Evolutionary conservation across 495 filamentous ascomycete genomes (phyloP), one percentile per base, ranked within the genome.

Genomic region (Penicillium maclennaniae): DNA sequence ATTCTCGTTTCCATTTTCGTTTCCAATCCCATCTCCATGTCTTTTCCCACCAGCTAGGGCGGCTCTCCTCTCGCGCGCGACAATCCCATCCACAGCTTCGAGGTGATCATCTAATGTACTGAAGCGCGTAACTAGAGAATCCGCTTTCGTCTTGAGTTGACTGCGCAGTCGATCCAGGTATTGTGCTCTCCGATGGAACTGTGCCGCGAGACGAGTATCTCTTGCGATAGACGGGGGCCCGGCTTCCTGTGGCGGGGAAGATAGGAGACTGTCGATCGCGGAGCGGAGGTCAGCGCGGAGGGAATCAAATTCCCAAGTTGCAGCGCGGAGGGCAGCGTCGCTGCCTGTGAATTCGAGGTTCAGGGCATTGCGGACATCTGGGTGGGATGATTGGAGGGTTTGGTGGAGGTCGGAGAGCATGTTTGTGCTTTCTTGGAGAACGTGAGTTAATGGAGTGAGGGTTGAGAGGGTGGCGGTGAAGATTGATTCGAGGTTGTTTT

Each of bases 331-430:
- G 14, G 73, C 71, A 38, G 63, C 47, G 54, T 67, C 62, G 56
- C 68, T 69, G 46, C 72, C 69, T 42, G 65, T 58, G 53, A 77
- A 76, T 47, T 77, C 74, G 12, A 76, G 71, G 15, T 70, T 66
- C 1, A 76, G 67, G 16, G 71, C 71, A 38, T 75, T 58, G 23
- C 65, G 67, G 1, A 55, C 67, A 27, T 64, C 63, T 19, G 70
- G 66, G 49, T 73, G 69, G 25, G 51, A 53, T n/a, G 50, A 43
- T 36, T 66, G 68, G 6, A 77, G 49, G 23, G 23, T 23, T 15
- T 66, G 63, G 0, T 74, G 65, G 7, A 75, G 54, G 19, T 61
- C 62, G 37, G 56, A 53, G 14, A 76, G 62, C 38, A 60, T 64
- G 44, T 53, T 58, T 38, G 76, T 71, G 49, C 61, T 72, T 36